Conservation (phyloP, 441 rosid species). For the Aleurites moluccanus region DNA sequence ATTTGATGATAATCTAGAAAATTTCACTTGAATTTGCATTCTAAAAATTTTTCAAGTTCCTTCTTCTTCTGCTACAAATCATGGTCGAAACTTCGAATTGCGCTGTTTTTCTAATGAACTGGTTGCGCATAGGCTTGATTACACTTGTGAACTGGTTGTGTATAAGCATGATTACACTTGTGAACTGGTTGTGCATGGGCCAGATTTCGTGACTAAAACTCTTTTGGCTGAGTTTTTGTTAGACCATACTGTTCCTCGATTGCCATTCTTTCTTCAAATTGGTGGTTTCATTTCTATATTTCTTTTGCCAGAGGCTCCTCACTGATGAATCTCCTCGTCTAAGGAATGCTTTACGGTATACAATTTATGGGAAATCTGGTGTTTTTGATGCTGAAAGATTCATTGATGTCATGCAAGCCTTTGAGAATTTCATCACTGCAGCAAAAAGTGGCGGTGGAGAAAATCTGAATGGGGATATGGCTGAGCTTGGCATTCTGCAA, state of each 20-base stretch:
- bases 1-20: neutral
- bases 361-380: constrained; percentile 87
- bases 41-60: neutral
- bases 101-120: neutral
- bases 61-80: neutral
- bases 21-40: neutral
- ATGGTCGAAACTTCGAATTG: neutral
- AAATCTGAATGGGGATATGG: constrained; percentile 82
- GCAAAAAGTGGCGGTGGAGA: constrained; percentile 99
- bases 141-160: neutral
- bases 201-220: neutral
- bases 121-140: neutral
- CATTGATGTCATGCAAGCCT: constrained; percentile 98
- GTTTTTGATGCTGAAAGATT: constrained; percentile 98
- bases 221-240: neutral
- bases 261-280: neutral
- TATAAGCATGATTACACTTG: neutral
- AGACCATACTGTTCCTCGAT: neutral
- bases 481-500: constrained; percentile 76
- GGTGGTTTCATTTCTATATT: constrained; percentile 9
- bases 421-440: constrained; percentile 89
- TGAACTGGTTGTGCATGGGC: neutral
- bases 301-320: constrained; percentile 69
- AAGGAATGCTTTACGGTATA: constrained; percentile 84
- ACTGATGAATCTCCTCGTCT: constrained; percentile 93